phyloP scores from a whole-genome alignment of 2,329 filamentous ascomycete genomes.

The Botryosphaeria dothidea region DNA sequence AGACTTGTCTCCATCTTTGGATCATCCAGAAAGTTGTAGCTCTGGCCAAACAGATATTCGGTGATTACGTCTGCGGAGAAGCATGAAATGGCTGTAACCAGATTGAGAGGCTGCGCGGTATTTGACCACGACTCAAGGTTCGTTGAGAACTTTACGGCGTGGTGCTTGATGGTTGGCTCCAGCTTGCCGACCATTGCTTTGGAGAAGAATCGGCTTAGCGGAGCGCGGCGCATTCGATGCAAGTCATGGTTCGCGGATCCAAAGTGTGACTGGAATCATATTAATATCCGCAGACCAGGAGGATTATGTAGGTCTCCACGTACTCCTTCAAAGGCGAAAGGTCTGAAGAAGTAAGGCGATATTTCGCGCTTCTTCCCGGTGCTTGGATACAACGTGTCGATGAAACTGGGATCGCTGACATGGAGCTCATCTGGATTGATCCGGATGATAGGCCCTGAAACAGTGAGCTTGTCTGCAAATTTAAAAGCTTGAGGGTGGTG shows the following conservation, averaged over 20 bases:
- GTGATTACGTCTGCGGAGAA: slow-evolving; percentile 26
- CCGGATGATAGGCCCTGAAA: slow-evolving; percentile 41
- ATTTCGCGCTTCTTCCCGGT: slow-evolving; percentile 22
- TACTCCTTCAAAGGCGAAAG: neutral
- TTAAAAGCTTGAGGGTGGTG: neutral
- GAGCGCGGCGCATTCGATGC: slow-evolving; percentile 26
- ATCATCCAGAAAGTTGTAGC: slow-evolving; percentile 23
- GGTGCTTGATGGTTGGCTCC: slow-evolving; percentile 16
- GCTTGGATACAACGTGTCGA: slow-evolving; percentile 33
- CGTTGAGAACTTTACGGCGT: slow-evolving; percentile 15
- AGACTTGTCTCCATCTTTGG: slow-evolving; percentile 6
- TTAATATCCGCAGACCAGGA: too few species aligned
- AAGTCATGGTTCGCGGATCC: slow-evolving; percentile 10
- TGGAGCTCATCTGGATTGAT: slow-evolving; percentile 47
- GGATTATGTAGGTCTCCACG: too few species aligned
- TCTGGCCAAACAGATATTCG: slow-evolving; percentile 24
- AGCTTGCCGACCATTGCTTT: slow-evolving; percentile 17
- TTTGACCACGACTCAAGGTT: slow-evolving; percentile 20
- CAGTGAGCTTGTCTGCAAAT: neutral
- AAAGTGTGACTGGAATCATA: neutral
- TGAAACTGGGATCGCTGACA: slow-evolving; percentile 42
- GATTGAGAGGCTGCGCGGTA: slow-evolving; percentile 16
- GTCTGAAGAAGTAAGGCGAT: neutral
- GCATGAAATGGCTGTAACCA: slow-evolving; percentile 22
- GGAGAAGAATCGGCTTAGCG: slow-evolving; percentile 22